A percentile compares a stretch with the other conserved stretches of the same genome.
Evolutionary conservation across 2,329 filamentous ascomycete species (phyloP).

Genomic region (Fusarium anguioides): DNA sequence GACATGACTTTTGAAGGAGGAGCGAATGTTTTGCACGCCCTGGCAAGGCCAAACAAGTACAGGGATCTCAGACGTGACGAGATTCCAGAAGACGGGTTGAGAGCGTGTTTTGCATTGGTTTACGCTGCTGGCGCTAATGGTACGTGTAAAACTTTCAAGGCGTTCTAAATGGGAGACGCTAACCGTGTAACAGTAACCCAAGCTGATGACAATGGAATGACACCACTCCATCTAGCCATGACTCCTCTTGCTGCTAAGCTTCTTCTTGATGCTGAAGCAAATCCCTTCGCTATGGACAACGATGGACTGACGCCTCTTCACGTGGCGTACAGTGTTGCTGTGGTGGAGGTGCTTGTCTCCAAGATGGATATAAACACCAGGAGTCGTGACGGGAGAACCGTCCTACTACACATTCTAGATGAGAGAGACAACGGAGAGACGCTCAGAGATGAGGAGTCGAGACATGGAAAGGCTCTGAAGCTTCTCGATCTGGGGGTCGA

Average conservation of each 20-base stretch:
- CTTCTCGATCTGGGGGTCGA: not conserved
- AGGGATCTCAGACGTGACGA: too few species aligned
- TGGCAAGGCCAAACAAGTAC: not conserved
- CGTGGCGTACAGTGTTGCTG: fast-evolving
- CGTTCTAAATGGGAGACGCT: too few species aligned
- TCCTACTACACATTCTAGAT: not conserved
- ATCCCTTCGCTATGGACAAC: not conserved
- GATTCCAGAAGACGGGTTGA: not conserved
- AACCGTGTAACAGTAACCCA: too few species aligned
- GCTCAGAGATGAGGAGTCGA: too few species aligned
- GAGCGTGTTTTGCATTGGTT: not conserved
- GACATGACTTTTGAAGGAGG: not conserved
- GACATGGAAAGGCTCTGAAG: too few species aligned
- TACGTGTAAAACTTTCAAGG: too few species aligned
- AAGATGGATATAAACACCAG: not conserved
- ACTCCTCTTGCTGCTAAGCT: not conserved
- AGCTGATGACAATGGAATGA: fast-evolving
- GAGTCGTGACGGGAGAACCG: not conserved
- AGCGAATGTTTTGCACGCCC: not conserved
- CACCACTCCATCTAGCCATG: not conserved
- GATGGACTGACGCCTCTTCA: not conserved
- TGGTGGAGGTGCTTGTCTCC: not conserved
- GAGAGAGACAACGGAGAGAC: too few species aligned
- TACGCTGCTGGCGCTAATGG: not conserved
- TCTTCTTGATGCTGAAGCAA: too few species aligned